A percentile compares a stretch with the other conserved stretches of the same genome.
phyloP scores from a whole-genome alignment of 768 basidiomycete species.

The Leccinum fibrillosum region DNA sequence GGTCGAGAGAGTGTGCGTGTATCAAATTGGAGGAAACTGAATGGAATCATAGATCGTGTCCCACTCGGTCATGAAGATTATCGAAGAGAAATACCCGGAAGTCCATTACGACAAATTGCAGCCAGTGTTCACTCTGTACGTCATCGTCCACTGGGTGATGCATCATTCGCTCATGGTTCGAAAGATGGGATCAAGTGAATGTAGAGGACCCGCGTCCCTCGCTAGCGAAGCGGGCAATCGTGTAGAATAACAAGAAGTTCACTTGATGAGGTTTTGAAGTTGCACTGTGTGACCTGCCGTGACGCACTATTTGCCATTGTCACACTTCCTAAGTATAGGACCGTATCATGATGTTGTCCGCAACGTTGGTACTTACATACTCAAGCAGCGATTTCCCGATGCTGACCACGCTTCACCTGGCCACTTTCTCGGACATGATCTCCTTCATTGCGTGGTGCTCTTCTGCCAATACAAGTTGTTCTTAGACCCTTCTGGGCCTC shows the following conservation, averaged over 20 bases:
- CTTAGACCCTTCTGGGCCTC: conserved; percentile 42
- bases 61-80: conserved; percentile 56
- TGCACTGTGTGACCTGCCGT: background rate
- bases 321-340: too few species aligned
- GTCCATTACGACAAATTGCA: conserved; percentile 62
- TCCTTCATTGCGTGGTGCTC: conserved; percentile 44
- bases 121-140: conserved; percentile 40
- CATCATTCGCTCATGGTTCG: background rate
- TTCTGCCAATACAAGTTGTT: conserved; percentile 49
- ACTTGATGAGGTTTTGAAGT: too few species aligned
- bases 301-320: background rate
- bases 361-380: too few species aligned
- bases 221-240: background rate
- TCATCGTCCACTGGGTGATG: background rate
- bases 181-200: background rate
- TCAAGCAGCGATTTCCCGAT: too few species aligned
- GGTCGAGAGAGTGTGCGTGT: conserved; percentile 19
- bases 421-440: conserved; percentile 51
- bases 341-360: too few species aligned
- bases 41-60: conserved; percentile 54
- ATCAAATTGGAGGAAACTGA: conserved; percentile 3
- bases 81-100: conserved; percentile 60
- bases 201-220: background rate
- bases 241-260: background rate
- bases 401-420: too few species aligned